phyloP scores from a whole-genome alignment of 2,329 filamentous ascomycete genomes.

The Esteya vermicola region DNA sequence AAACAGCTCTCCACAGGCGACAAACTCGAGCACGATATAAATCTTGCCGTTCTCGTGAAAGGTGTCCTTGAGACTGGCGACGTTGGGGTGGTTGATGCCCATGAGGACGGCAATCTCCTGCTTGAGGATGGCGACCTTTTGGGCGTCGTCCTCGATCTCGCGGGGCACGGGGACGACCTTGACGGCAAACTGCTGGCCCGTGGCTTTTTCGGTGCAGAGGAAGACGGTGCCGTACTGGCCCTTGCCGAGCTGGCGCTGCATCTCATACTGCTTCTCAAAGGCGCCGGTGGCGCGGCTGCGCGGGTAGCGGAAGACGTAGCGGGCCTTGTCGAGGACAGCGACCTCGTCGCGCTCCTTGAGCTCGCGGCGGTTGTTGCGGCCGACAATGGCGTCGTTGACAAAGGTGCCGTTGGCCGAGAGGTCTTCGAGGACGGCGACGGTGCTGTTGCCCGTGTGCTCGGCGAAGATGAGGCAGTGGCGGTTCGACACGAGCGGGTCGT shows the following conservation, averaged over 20 bases:
- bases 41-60: constrained; percentile 86
- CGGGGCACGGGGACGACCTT: constrained; percentile 85
- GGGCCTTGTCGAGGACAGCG: constrained; percentile 67
- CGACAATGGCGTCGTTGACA: constrained; percentile 81
- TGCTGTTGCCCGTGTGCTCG: constrained; percentile 22
- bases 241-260: constrained; percentile 77
- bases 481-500: constrained; percentile 74
- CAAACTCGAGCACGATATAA: constrained; percentile 82
- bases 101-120: constrained; percentile 95
- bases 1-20: constrained; percentile 87
- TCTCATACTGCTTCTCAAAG: constrained; percentile 76
- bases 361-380: constrained; percentile 81
- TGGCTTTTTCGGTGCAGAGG: constrained; percentile 72
- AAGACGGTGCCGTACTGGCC: constrained; percentile 94
- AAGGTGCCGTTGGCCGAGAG: constrained; percentile 94
- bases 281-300: constrained; percentile 56
- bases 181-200: constrained; percentile 73
- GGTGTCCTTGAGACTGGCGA: constrained; percentile 86
- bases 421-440: constrained; percentile 72
- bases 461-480: constrained; percentile 46
- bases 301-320: constrained; percentile 88
- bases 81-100: constrained; percentile 89
- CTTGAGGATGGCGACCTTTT: constrained; percentile 75
- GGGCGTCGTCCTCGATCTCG: constrained; percentile 66
- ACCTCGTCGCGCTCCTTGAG: constrained; percentile 85